Evolutionary conservation across 805 yeast genomes (phyloP).

Genomic region (Metschnikowia arizonensis): DNA sequence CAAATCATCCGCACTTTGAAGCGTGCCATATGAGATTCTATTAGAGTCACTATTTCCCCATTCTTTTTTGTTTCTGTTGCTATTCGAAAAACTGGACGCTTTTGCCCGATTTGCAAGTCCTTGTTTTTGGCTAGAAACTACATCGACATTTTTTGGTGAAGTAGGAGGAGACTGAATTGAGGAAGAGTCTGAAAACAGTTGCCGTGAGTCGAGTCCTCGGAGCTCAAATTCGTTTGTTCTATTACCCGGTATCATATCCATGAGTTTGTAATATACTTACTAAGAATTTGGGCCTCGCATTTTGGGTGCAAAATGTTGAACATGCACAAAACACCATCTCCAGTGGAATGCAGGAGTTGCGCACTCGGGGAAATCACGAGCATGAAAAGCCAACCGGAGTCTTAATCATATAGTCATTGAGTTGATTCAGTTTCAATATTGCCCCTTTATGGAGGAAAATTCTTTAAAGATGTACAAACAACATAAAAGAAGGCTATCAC

Average conservation of each 20-base stretch:
- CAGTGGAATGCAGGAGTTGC: not conserved
- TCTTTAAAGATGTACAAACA: too few species aligned
- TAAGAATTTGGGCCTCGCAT: not conserved
- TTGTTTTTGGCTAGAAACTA: not conserved
- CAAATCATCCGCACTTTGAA: not conserved
- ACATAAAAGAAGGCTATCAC: too few species aligned
- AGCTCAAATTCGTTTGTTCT: not conserved
- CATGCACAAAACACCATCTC: too few species aligned
- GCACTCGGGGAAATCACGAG: not conserved
- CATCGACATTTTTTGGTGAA: not conserved
- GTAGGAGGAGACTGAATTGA: not conserved
- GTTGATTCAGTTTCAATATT: too few species aligned
- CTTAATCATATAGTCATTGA: too few species aligned
- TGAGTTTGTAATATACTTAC: not conserved
- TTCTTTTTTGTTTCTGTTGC: not conserved
- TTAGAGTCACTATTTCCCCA: not conserved
- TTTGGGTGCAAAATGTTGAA: not conserved
- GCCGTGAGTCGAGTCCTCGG: not conserved
- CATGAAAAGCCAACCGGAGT: too few species aligned
- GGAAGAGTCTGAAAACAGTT: not conserved
- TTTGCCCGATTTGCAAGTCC: not conserved
- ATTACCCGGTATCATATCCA: not conserved
- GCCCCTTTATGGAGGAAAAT: too few species aligned
- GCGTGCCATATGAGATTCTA: not conserved
- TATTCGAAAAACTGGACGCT: not conserved